phyloP scores from a whole-genome alignment of 495 filamentous ascomycete species.

The Neurospora intermedia region DNA sequence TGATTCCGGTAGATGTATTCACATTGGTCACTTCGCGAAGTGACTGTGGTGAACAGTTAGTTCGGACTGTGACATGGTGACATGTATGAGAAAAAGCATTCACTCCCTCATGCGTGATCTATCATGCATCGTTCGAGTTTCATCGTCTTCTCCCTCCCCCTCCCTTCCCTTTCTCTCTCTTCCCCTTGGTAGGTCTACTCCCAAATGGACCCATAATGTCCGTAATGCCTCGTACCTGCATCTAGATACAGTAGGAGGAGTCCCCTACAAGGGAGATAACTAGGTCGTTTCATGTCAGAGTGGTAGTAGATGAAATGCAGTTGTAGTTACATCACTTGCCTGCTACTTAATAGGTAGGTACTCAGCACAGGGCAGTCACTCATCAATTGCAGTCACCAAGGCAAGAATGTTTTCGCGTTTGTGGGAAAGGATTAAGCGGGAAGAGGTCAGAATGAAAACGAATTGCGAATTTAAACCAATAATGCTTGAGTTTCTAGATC shows the following conservation, averaged over 20 bases:
- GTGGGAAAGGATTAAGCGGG: not conserved
- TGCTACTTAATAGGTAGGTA: not conserved
- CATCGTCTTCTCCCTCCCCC: not conserved
- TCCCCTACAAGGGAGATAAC: not conserved
- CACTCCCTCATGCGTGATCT: too few species aligned
- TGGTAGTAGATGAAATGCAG: not conserved
- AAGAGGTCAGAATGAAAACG: not conserved
- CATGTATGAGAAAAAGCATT: not conserved
- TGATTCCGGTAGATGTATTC: not conserved
- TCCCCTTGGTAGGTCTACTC: not conserved
- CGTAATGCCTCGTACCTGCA: not conserved
- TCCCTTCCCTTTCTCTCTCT: too few species aligned
- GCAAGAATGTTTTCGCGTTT: not conserved
- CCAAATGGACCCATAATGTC: not conserved
- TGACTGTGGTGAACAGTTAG: not conserved
- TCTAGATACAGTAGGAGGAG: not conserved
- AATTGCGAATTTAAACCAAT: not conserved
- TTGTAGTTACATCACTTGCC: not conserved
- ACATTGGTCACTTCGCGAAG: not conserved
- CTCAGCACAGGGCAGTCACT: not conserved
- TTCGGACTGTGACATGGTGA: not conserved
- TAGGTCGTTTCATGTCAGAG: not conserved
- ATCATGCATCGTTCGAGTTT: not conserved
- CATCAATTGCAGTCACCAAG: not conserved
- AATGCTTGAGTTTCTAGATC: not conserved